Percentiles rank a stretch among this genome's conserved stretches.
These are phyloP conservation scores for Lepiota venenata DNA, from an alignment of 768 basidiomycete species.

Conservation along the genomic window DNA sequence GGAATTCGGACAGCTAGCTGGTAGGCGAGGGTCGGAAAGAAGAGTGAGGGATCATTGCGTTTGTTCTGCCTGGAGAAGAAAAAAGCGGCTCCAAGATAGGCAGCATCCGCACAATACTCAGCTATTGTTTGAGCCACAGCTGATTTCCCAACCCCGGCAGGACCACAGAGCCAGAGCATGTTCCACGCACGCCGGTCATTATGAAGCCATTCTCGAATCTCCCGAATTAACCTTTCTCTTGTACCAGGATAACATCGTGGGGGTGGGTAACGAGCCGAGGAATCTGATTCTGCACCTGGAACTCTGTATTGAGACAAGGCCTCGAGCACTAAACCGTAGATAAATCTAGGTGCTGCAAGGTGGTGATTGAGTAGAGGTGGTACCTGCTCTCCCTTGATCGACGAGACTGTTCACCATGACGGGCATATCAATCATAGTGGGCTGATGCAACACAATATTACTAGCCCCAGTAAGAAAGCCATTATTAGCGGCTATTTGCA, in stretches of 20 bases:
- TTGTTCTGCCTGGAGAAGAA: constrained; percentile 12
- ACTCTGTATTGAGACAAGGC: neutral
- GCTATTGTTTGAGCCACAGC: constrained; percentile 16
- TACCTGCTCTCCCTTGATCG: too few species aligned
- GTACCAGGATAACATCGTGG: constrained; percentile 17
- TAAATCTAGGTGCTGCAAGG: too few species aligned
- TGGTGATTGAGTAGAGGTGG: neutral
- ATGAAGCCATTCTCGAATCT: constrained; percentile 10
- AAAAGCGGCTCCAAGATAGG: constrained; percentile 11
- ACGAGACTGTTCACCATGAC: too few species aligned
- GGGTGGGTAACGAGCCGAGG: constrained; percentile 9
- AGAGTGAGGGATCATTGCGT: neutral
- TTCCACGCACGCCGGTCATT: neutral
- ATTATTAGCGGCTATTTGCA: neutral
- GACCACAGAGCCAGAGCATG: constrained; percentile 17
- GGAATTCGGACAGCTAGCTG: constrained; percentile 12
- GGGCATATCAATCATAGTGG: too few species aligned
- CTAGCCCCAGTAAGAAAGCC: too few species aligned
- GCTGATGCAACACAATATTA: too few species aligned
- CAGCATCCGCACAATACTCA: neutral
- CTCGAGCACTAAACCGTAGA: too few species aligned
- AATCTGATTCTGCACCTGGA: constrained; percentile 10
- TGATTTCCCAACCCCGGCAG: constrained; percentile 19
- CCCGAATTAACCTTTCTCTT: constrained; percentile 6
- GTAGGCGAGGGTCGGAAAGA: constrained; percentile 15